Evolutionary conservation across 202 grass and related monocot species (phyloP), one percentile per base, ranked within the genome.

Genomic region (Zoysia matrella): DNA sequence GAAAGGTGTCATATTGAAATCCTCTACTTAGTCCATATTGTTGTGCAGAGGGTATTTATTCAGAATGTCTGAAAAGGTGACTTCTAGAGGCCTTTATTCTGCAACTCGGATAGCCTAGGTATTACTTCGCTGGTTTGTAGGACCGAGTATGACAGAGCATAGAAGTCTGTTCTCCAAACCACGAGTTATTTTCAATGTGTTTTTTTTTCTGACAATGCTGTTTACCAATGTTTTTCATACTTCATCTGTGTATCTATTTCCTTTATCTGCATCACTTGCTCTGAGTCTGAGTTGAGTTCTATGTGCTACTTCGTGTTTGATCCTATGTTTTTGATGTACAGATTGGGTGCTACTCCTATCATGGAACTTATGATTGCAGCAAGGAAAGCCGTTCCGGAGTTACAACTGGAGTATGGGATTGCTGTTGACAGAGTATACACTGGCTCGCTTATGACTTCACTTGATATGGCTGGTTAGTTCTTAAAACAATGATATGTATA

Each of bases 361-460:
- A 99, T 99, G 93, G 97, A 99, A 60, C 89, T 99, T 80, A 99
- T 99, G 97, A 36, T 36, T 36, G 30, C 30, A 36, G 30, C 30
- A 36, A 36, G 30, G 30, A 36, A 36, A 36, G 30, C 30, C 30
- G 30, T 36, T 36, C 30, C 30, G 30, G 30, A 36, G 70, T 90
- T 99, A 76, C 93, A 94, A 70, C 74, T 99, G 78, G 96, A 82
- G 48, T 90, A 99, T 92, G 96, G 96, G 73, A 88, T 99, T 78
- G 93, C 96, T 94, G 89, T 99, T 89, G 96, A 99, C 65, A 91
- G 96, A 86, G 96, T 96, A 49, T 99, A 96, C 74, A 99, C 93
- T 84, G 91, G 96, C 78, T 82, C 93, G 47, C 87, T 99, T 83
- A 96, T 99, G 93, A 92, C 96, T 69, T 95, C 96, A 61, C 93